Percentiles rank a stretch among this genome's conserved stretches.
These are phyloP conservation scores for Boechera stricta DNA, from an alignment of 345 rosid genomes.

Conservation along the genomic window DNA sequence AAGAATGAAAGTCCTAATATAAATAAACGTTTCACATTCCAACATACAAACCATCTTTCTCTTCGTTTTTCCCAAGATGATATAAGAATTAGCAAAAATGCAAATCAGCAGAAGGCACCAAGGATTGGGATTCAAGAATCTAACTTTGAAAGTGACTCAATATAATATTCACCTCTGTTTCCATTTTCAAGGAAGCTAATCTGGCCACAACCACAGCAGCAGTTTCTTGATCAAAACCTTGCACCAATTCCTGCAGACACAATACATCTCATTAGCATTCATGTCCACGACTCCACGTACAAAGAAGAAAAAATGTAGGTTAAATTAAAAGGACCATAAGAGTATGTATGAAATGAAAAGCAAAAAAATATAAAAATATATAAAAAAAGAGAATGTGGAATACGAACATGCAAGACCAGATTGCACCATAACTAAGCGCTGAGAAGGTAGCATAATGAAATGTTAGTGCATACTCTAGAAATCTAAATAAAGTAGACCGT, in stretches of 20 bases:
- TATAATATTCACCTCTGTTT: conserved; percentile 71
- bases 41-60: background rate
- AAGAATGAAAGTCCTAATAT: background rate
- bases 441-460: conserved; percentile 3
- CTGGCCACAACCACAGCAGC: conserved; percentile 99
- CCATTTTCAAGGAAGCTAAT: conserved; percentile 94
- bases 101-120: background rate
- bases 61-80: background rate
- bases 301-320: conserved; percentile 18
- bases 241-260: conserved; percentile 75
- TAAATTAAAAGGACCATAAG: background rate
- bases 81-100: conserved; percentile 9
- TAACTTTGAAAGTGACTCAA: conserved; percentile 10
- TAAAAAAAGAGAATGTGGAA: background rate
- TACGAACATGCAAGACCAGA: conserved; percentile 19
- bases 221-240: conserved; percentile 99
- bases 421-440: background rate
- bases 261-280: conserved; percentile 30
- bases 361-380: background rate
- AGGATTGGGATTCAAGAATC: background rate
- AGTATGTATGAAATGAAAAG: background rate
- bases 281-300: conserved; percentile 4
- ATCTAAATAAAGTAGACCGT: conserved; percentile 4
- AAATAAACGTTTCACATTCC: background rate
- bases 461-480: conserved; percentile 4